phyloP scores from a whole-genome alignment of 2,329 filamentous ascomycete species.

The Monosporascus sp. region DNA sequence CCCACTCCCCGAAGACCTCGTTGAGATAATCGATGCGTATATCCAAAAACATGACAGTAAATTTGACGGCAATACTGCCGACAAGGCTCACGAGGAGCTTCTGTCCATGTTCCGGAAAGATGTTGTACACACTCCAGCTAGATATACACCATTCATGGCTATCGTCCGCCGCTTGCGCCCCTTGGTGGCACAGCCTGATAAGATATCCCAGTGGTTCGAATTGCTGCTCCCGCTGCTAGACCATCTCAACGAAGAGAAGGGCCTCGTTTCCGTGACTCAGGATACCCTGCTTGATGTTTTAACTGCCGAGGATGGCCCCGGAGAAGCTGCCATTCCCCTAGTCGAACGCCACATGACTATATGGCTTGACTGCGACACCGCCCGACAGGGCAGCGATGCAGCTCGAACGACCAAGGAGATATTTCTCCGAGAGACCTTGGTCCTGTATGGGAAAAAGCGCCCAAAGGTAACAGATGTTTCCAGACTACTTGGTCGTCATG shows the following conservation, averaged over 20 bases:
- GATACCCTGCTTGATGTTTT: conserved; percentile 62
- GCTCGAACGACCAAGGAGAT: conserved; percentile 42
- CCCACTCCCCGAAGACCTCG: conserved; percentile 63
- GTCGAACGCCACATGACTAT: conserved; percentile 47
- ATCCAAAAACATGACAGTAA: conserved; percentile 59
- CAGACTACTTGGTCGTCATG: conserved; percentile 3
- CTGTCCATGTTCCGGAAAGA: conserved; percentile 60
- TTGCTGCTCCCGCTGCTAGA: conserved; percentile 51
- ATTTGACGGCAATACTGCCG: conserved; percentile 63
- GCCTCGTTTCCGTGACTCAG: conserved; percentile 58
- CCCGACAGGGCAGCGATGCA: conserved; percentile 31
- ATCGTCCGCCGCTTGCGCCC: conserved; percentile 61
- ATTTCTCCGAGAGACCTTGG: conserved; percentile 46
- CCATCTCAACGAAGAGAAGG: conserved; percentile 55
- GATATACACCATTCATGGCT: conserved; percentile 63
- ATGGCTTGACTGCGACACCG: conserved; percentile 45
- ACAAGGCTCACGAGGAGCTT: conserved; percentile 70
- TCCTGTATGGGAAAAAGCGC: conserved; percentile 60
- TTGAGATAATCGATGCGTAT: conserved; percentile 59
- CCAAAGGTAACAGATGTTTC: conserved; percentile 45
- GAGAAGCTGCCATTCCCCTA: conserved; percentile 34
- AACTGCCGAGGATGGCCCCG: conserved; percentile 54
- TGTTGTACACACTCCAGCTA: conserved; percentile 50
- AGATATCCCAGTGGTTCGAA: conserved; percentile 69
- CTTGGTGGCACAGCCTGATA: conserved; percentile 56